Evolutionary conservation across 139 green algal genomes (phyloP).

Genomic region (Ettlia oleoabundans): DNA sequence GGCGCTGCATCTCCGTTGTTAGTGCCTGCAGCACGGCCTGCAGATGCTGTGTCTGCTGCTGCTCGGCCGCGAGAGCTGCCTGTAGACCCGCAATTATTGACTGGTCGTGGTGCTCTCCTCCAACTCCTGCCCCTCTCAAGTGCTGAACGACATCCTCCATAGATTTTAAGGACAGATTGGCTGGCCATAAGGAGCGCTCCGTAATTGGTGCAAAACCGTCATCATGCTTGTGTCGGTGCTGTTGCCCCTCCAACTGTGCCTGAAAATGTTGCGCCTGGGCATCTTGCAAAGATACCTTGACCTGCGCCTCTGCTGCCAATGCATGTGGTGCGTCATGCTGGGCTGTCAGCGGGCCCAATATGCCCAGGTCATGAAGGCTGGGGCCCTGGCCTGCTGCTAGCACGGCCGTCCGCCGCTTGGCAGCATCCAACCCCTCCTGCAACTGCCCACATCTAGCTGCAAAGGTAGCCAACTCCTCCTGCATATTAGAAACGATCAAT

Average conservation of each 20-base stretch:
- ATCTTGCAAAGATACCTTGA: conserved; percentile 35
- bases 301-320: neutral
- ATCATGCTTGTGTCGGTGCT: neutral
- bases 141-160: neutral
- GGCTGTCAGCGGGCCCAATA: conserved; percentile 7
- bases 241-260: conserved; percentile 41
- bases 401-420: conserved; percentile 32
- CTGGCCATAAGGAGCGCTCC: conserved; percentile 1
- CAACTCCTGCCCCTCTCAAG: neutral
- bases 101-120: neutral
- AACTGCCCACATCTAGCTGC: neutral
- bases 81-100: neutral
- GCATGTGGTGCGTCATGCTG: conserved; percentile 14
- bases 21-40: neutral
- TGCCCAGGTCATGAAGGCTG: conserved; percentile 49
- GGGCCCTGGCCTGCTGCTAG: conserved; percentile 52
- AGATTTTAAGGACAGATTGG: neutral
- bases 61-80: conserved; percentile 2
- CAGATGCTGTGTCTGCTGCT: conserved; percentile 29
- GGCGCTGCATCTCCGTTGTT: conserved; percentile 31
- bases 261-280: conserved; percentile 71
- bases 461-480: too few relatives aligned
- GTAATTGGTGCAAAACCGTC: neutral
- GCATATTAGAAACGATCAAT: too few relatives aligned
- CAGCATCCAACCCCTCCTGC: conserved; percentile 35